Base-by-base conservation (phyloP, 148 eudicot species). In the Rhododendron simsii region DNA sequence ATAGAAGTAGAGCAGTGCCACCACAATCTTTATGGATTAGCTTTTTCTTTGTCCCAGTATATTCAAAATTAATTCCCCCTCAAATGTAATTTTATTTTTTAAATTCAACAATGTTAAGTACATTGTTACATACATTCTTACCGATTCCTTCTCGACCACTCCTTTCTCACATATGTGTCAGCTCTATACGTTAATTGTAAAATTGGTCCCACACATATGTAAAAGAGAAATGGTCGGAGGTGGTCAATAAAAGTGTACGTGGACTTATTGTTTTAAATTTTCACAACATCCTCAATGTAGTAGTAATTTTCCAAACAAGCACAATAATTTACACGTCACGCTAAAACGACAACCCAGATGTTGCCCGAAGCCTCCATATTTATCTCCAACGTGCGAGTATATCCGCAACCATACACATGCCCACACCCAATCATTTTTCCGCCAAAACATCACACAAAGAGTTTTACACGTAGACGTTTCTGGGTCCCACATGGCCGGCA, bases 401-500 rank as follows among this genome's bases (percentile, higher is more conserved):
- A 83, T 83, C 47, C 11, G 71, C 79, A 48, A 26, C 45, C 28
- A 14, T 71, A 73, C 80, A 53, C 73, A 53, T 81, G n/a, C 23
- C 81, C 37, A 14, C 73, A 37, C 69, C 30, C 13, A 11, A 73
- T 73, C 3, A 45, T 45, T 69, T 41, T 11, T 1, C 7, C n/a
- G 37, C 35, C 0, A 20, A 2, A 30, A 50, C 13, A 75, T 90
- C 89, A 90, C 7, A 90, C 88, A 0, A n/a, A 90, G 87, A 2
- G 96, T 91, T 1, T 89, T 48, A 73, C 96, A 93, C 44, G 90
- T 84, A 0, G 90, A 91, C 0, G 85, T 88, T 4, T 79, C 74
- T 0, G 94, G 96, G 88, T 93, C 93, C 93, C 94, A 93, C 93
- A 92, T 91, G 0, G 94, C 96, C 18, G 96, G 96, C 2, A 93